phyloP scores from a whole-genome alignment of 495 filamentous ascomycete genomes.

The Hypoxylon subgilvum region DNA sequence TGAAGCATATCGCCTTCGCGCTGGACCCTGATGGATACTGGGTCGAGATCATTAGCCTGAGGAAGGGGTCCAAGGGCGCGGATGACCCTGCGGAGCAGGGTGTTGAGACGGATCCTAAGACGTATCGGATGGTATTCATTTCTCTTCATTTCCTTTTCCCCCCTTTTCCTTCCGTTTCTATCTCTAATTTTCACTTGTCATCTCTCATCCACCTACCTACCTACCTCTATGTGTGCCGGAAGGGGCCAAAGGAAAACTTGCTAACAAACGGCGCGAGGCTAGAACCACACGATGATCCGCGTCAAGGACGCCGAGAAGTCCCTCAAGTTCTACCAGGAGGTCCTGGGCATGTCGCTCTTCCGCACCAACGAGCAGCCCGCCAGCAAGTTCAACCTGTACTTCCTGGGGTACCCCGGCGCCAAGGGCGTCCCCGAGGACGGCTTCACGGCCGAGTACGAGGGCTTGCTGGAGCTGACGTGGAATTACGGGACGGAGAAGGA shows the following conservation, averaged over 20 bases:
- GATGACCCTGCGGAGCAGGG: slow-evolving; percentile 46
- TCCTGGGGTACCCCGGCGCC: slow-evolving; percentile 76
- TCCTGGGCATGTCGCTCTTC: slow-evolving; percentile 83
- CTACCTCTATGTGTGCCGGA: too few relatives aligned
- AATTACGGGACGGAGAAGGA: slow-evolving; percentile 97
- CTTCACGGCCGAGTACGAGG: slow-evolving; percentile 72
- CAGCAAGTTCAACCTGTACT: slow-evolving; percentile 86
- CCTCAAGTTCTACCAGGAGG: slow-evolving; percentile 87
- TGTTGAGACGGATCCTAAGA: slow-evolving; percentile 47
- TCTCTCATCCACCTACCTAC: too few relatives aligned
- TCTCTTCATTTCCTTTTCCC: slow-evolving; percentile 28
- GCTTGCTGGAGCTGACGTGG: slow-evolving; percentile 89
- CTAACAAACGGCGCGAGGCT: slow-evolving; percentile 55
- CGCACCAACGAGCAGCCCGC: slow-evolving; percentile 72
- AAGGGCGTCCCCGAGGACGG: slow-evolving; percentile 55
- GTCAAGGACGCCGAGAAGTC: slow-evolving; percentile 87
- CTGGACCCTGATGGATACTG: slow-evolving; percentile 95
- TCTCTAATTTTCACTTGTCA: too few relatives aligned
- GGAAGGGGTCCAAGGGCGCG: slow-evolving; percentile 38
- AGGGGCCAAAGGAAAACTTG: neutral
- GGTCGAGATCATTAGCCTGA: slow-evolving; percentile 71
- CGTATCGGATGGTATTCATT: slow-evolving; percentile 54
- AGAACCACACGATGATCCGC: slow-evolving; percentile 93
- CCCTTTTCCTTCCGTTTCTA: neutral
- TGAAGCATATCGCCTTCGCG: slow-evolving; percentile 88